These are phyloP conservation scores for Xylaria flabelliformis DNA, from an alignment of 495 filamentous ascomycete genomes.

Conservation along the genomic window DNA sequence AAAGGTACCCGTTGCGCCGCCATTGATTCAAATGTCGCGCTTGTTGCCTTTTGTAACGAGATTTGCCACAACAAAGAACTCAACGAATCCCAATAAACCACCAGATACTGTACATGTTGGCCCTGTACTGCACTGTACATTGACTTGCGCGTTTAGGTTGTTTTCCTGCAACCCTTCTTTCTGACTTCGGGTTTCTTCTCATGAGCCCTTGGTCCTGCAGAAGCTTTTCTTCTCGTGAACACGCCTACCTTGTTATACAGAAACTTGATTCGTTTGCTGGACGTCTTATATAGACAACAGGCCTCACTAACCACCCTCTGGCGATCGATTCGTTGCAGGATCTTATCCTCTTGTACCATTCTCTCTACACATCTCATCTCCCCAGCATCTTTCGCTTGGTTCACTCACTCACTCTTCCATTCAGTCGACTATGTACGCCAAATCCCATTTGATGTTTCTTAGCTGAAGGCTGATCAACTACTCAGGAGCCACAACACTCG, in stretches of 20 bases:
- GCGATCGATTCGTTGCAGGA: neutral
- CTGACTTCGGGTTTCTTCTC: neutral
- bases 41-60: neutral
- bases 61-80: constrained; percentile 19
- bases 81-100: no score
- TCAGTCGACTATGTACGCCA: constrained; percentile 14
- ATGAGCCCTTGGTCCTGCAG: neutral
- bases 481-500: constrained; percentile 22
- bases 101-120: neutral
- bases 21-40: neutral
- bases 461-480: neutral
- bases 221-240: neutral
- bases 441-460: neutral
- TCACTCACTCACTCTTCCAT: neutral
- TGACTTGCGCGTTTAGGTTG: neutral
- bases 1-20: neutral
- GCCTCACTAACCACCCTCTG: neutral
- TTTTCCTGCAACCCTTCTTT: neutral
- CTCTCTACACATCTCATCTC: neutral
- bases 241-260: neutral
- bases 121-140: neutral
- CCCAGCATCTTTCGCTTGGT: neutral
- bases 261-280: neutral
- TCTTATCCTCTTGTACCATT: neutral
- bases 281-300: neutral